These are phyloP conservation scores for Colletotrichum lindemuthianum DNA, from an alignment of 2,329 filamentous ascomycete genomes.

Conservation along the genomic window DNA sequence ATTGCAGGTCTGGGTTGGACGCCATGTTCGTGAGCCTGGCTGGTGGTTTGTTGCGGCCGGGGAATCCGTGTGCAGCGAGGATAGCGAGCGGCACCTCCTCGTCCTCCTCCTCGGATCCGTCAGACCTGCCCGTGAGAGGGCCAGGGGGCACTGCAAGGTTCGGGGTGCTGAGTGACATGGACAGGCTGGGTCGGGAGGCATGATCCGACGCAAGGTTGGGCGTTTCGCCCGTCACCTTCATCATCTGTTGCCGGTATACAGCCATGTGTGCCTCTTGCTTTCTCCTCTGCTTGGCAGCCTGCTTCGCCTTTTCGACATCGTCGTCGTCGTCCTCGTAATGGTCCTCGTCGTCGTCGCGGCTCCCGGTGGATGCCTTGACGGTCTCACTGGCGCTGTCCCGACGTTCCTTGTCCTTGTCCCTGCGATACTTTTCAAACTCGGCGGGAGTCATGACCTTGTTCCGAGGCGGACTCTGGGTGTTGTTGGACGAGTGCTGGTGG, in stretches of 20 bases:
- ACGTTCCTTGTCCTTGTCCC: slow-evolving; percentile 80
- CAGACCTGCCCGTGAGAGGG: slow-evolving; percentile 52
- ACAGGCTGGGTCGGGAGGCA: slow-evolving; percentile 63
- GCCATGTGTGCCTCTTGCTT: slow-evolving; percentile 93
- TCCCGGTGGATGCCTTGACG: slow-evolving; percentile 56
- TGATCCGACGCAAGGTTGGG: slow-evolving; percentile 62
- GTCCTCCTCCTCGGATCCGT: slow-evolving; percentile 83
- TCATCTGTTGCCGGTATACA: slow-evolving; percentile 94
- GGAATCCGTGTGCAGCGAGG: slow-evolving; percentile 88
- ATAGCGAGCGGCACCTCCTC: slow-evolving; percentile 90
- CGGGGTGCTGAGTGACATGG: slow-evolving; percentile 70
- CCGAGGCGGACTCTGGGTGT: slow-evolving; percentile 54
- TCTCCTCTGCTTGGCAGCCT: slow-evolving; percentile 78
- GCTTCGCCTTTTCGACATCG: slow-evolving; percentile 78
- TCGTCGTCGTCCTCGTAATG: slow-evolving; percentile 81
- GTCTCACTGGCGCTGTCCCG: slow-evolving; percentile 56
- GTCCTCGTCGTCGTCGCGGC: slow-evolving; percentile 72
- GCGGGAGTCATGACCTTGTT: slow-evolving; percentile 91
- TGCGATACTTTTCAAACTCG: slow-evolving; percentile 83
- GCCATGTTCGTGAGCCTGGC: slow-evolving; percentile 70
- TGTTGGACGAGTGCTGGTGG: slow-evolving; percentile 41
- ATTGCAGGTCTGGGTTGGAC: slow-evolving; percentile 78
- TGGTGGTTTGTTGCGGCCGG: slow-evolving; percentile 79
- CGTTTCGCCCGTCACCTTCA: slow-evolving; percentile 88
- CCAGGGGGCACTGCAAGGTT: slow-evolving; percentile 51